Base-by-base conservation (phyloP, 805 yeast genomes). In the Lachancea meyersii region DNA sequence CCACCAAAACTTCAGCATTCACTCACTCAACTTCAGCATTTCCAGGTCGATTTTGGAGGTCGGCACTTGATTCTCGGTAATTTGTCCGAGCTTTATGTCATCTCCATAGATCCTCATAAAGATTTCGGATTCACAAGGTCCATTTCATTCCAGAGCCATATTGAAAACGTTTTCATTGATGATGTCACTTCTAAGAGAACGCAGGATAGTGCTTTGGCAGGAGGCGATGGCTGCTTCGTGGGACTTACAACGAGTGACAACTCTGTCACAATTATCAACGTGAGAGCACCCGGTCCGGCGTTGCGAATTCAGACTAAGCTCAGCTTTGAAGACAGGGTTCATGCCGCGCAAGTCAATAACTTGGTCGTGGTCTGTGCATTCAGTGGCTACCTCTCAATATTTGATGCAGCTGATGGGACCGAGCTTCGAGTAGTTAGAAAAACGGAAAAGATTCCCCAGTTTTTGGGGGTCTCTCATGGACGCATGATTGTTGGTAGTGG, bases 151-250 rank as follows among this genome's bases (percentile, higher is more conserved):
- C 35, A 26, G 5, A 51, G 55, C 21, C 24, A 55, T 4, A 53
- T 49, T 10, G 42, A 46, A 24, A 40, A 40, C 21, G 27, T 46
- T 13, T 36, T 30, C 28, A 51, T 61, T 8, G 68, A 63, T 45
- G 57, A 55, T 19, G 43, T 47, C 3, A 61, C 67, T 9, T 37
- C 63, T 11, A 41, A 48, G 35, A 53, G 48, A 31, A 51, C 53
- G 20, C 64, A 54, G 41, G 48, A 58, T 45, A 20, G 47, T 4
- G 43, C 43, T 16, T 40, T 58, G 11, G 58, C 64, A 2, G 68
- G 68, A 9, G 55, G 53, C 6, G 66, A 60, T 47, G 66, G 67
- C 23, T 63, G 68, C 42, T 58, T 48, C 35, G 31, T 62, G 3
- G 57, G 63, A 4, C 34, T 61, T 0, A 31, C 54, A 36, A 56